Percentiles rank a stretch among this genome's conserved stretches.
These are phyloP conservation scores for Nemania diffusa DNA, from an alignment of 2,329 filamentous ascomycete species.

Conservation along the genomic window DNA sequence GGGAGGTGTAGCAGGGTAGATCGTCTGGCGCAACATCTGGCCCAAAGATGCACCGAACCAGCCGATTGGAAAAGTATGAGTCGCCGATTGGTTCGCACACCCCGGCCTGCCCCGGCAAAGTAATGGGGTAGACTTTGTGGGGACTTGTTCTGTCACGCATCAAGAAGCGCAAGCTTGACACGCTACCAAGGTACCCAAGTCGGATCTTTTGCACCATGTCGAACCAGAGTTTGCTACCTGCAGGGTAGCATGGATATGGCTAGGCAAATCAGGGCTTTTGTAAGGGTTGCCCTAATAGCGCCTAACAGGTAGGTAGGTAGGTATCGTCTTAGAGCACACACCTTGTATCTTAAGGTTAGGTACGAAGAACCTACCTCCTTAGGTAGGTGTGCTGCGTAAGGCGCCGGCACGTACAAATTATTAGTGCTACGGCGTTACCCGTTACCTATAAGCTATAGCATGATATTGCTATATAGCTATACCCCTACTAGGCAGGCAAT, in stretches of 20 bases:
- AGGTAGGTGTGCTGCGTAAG: too few relatives aligned
- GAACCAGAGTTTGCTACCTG: neutral
- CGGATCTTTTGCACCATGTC: slow-evolving; percentile 1
- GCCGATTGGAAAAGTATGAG: slow-evolving; percentile 21
- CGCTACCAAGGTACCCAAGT: neutral
- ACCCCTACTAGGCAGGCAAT: neutral
- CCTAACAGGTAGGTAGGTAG: neutral
- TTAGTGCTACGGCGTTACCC: neutral
- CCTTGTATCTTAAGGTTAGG: too few relatives aligned
- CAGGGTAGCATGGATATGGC: neutral
- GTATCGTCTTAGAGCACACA: neutral
- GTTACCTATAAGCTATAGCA: neutral
- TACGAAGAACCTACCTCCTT: too few relatives aligned
- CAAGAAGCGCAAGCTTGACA: neutral
- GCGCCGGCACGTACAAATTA: neutral
- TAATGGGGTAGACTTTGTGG: slow-evolving; percentile 11
- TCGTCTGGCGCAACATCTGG: neutral
- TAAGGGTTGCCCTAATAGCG: slow-evolving; percentile 7
- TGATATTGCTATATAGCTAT: neutral
- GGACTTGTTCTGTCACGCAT: neutral
- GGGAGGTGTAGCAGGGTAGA: neutral
- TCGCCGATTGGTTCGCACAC: neutral
- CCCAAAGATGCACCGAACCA: slow-evolving; percentile 19
- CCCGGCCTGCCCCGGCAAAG: neutral
- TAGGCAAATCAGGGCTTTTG: neutral